These are phyloP conservation scores for Coix lacrymajobi DNA, from an alignment of 176 grass and related monocot genomes.

Conservation along the genomic window DNA sequence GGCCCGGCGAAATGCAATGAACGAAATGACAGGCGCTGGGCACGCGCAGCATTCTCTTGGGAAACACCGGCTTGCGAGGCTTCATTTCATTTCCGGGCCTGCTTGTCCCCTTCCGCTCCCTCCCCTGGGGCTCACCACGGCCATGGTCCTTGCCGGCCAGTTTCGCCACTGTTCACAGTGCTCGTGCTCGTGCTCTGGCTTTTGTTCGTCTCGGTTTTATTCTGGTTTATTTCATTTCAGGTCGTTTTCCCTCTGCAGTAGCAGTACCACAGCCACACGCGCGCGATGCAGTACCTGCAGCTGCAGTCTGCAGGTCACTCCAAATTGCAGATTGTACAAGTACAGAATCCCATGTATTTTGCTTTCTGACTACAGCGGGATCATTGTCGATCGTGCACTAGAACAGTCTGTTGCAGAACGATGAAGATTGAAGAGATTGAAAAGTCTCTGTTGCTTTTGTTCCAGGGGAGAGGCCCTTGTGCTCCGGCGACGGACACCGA, in stretches of 20 bases:
- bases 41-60: constrained; percentile 38
- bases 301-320: neutral
- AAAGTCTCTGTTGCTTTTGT: no score
- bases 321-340: neutral
- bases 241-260: neutral
- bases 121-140: constrained; percentile 5
- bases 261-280: neutral
- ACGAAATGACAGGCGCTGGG: constrained; percentile 11
- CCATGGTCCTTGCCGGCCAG: neutral
- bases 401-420: neutral
- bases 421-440: neutral
- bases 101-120: constrained; percentile 25
- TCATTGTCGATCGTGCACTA: neutral
- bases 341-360: neutral
- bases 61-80: no score
- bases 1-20: constrained; percentile 1
- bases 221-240: neutral
- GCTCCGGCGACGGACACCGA: no score
- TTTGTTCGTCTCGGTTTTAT: neutral
- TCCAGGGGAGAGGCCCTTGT: no score
- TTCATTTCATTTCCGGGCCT: constrained; percentile 6
- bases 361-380: neutral
- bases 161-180: neutral
- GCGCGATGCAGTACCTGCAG: neutral
- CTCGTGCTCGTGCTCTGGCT: neutral